phyloP scores from a whole-genome alignment of 441 rosid genomes.

The Populus hybrid region DNA sequence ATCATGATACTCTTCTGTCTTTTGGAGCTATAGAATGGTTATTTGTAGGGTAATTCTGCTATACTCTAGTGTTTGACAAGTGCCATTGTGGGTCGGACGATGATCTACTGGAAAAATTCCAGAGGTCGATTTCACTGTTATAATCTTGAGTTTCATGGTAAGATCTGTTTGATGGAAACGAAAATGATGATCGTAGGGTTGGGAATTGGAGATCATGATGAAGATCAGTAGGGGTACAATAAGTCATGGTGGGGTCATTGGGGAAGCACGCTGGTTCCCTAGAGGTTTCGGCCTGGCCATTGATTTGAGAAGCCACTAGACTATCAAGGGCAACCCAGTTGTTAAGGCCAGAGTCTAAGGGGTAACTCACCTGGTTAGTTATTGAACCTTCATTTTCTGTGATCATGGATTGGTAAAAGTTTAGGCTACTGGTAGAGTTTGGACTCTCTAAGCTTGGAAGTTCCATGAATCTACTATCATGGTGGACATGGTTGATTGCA shows the following conservation, averaged over 20 bases:
- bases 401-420: slow-evolving; percentile 15
- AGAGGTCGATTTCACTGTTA: slow-evolving; percentile 48
- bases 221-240: slow-evolving; percentile 21
- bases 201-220: slow-evolving; percentile 31
- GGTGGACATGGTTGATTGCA: slow-evolving; percentile 5
- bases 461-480: slow-evolving; percentile 45
- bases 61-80: slow-evolving; percentile 51
- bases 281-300: slow-evolving; percentile 52
- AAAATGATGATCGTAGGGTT: slow-evolving; percentile 27
- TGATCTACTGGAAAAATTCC: slow-evolving; percentile 35
- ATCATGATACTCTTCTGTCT: slow-evolving; percentile 49
- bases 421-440: slow-evolving; percentile 21
- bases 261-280: slow-evolving; percentile 31
- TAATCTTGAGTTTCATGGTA: slow-evolving; percentile 40
- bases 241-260: slow-evolving; percentile 29
- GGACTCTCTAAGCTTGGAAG: slow-evolving; percentile 69
- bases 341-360: slow-evolving; percentile 30
- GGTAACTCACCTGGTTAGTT: background rate
- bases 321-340: slow-evolving; percentile 76
- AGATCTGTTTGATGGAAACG: slow-evolving; percentile 26
- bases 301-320: slow-evolving; percentile 82
- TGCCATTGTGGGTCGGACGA: slow-evolving; percentile 54
- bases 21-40: slow-evolving; percentile 38
- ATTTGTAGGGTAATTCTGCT: slow-evolving; percentile 28
- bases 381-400: slow-evolving; percentile 7